A percentile compares a stretch with the other conserved stretches of the same genome.
These are phyloP conservation scores for Candida insectalens DNA, from an alignment of 805 yeast genomes.

Conservation along the genomic window DNA sequence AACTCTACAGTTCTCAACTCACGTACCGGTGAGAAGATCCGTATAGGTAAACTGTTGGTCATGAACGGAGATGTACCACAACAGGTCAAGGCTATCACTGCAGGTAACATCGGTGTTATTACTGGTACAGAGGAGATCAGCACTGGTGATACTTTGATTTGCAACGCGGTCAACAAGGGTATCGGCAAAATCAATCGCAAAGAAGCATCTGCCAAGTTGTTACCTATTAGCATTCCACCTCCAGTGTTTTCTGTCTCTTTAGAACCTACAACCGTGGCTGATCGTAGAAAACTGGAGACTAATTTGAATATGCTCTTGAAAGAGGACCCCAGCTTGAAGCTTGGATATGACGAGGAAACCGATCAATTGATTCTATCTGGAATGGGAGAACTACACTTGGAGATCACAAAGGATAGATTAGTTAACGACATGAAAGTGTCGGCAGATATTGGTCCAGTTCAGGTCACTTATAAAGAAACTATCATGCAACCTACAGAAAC, in stretches of 20 bases:
- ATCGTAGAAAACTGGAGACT: conserved; percentile 60
- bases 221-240: conserved; percentile 81
- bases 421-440: conserved; percentile 76
- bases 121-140: conserved; percentile 61
- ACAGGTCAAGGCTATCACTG: conserved; percentile 49
- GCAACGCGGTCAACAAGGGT: conserved; percentile 45
- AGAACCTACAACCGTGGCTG: conserved; percentile 79
- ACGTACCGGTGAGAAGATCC: conserved; percentile 55
- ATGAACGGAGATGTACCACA: conserved; percentile 88
- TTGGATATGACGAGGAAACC: conserved; percentile 68
- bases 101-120: conserved; percentile 92
- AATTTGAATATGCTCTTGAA: conserved; percentile 58
- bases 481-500: conserved; percentile 16
- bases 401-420: conserved; percentile 73
- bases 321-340: conserved; percentile 84
- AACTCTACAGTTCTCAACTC: conserved; percentile 60
- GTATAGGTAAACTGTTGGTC: conserved; percentile 56
- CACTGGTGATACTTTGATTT: conserved; percentile 86
- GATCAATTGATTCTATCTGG: conserved; percentile 88
- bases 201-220: conserved; percentile 38
- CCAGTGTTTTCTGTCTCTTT: conserved; percentile 84
- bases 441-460: conserved; percentile 71
- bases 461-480: conserved; percentile 85
- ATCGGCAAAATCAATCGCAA: conserved; percentile 19
- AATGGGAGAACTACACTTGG: conserved; percentile 87